Evolutionary conservation across 495 filamentous ascomycete species (phyloP).

Genomic region (Aspergillus haitiensis): DNA sequence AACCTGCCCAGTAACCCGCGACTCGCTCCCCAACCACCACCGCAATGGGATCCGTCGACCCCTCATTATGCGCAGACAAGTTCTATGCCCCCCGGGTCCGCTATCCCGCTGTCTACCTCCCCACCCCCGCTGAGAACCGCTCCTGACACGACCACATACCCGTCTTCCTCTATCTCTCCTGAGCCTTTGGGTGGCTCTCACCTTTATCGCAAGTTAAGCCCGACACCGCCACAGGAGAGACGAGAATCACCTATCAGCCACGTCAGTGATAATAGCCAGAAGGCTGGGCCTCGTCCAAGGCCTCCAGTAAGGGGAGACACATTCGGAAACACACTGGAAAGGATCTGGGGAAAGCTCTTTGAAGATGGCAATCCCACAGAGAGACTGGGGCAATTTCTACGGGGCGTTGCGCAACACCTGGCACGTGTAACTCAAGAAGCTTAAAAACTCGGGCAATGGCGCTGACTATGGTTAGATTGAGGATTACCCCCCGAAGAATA

Average conservation of each 20-base stretch:
- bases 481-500: constrained; percentile 69
- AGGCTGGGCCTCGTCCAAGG: constrained; percentile 41
- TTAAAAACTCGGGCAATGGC: too few relatives aligned
- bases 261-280: constrained; percentile 31
- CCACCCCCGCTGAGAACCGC: constrained; percentile 25
- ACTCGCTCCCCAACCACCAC: constrained; percentile 32
- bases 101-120: constrained; percentile 24
- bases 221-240: constrained; percentile 27
- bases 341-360: constrained; percentile 77
- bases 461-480: constrained; percentile 57
- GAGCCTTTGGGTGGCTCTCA: constrained; percentile 29
- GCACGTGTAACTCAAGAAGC: constrained; percentile 45
- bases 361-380: constrained; percentile 67
- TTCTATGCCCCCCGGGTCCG: constrained; percentile 28
- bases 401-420: constrained; percentile 75
- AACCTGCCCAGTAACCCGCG: constrained; percentile 32
- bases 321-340: constrained; percentile 59
- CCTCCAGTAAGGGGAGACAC: constrained; percentile 47
- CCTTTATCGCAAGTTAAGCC: constrained; percentile 27
- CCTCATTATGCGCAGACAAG: constrained; percentile 32
- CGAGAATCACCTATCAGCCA: constrained; percentile 39
- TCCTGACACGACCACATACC: constrained; percentile 40
- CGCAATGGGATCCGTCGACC: constrained; percentile 30
- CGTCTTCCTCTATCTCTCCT: constrained; percentile 43
- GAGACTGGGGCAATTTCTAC: constrained; percentile 69